Conservation (phyloP, 257 asterid genomes). For the Perilla frutescens region DNA sequence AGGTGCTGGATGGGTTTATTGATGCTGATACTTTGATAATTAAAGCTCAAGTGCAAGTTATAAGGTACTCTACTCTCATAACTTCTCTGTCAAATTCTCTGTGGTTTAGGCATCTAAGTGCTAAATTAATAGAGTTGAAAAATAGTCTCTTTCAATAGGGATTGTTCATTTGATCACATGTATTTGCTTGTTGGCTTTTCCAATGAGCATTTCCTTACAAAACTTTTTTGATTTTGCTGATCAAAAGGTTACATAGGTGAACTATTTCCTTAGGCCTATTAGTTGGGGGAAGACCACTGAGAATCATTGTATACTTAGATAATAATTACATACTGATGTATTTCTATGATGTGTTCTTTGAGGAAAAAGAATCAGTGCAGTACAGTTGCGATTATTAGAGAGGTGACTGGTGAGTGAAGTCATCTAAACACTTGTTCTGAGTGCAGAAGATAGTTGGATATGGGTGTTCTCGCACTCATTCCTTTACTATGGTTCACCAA, state of each 20-base stretch:
- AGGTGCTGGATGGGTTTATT: conserved; percentile 78
- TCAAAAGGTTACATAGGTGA: not conserved
- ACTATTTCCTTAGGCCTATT: not conserved
- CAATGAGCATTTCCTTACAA: not conserved
- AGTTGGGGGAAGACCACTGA: not conserved
- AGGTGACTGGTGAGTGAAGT: not conserved
- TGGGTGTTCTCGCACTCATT: not conserved
- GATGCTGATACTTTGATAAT: conserved; percentile 81
- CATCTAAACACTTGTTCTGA: too few relatives aligned
- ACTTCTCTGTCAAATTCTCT: not conserved
- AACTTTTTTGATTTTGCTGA: not conserved
- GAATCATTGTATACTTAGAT: not conserved
- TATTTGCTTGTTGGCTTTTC: not conserved
- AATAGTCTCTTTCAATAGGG: not conserved
- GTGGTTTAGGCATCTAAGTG: not conserved
- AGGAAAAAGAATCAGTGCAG: not conserved
- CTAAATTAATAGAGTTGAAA: not conserved
- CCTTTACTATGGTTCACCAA: not conserved
- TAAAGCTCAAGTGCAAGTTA: conserved; percentile 93
- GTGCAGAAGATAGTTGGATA: not conserved
- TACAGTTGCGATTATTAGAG: not conserved
- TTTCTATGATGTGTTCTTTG: not conserved
- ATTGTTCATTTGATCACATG: not conserved
- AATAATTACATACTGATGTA: not conserved
- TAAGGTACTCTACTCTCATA: conserved; percentile 51